Conservation (phyloP, 2,329 filamentous ascomycete species). For the Trichoderma polysporum region DNA sequence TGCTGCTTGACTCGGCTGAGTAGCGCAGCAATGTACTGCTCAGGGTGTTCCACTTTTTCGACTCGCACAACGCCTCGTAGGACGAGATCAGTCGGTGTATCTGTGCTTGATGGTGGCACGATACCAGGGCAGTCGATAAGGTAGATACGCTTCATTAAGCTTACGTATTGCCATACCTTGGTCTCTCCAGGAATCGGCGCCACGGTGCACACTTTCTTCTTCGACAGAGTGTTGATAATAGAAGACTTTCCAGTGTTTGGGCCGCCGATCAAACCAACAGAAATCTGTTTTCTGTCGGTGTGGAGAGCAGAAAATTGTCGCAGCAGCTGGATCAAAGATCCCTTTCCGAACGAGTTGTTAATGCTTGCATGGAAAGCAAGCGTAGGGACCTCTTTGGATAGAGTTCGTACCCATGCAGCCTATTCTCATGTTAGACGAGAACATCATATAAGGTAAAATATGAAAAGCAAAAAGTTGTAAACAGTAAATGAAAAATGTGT, state of each 20-base stretch:
- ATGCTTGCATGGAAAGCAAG: slow-evolving; percentile 93
- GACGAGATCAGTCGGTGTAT: slow-evolving; percentile 83
- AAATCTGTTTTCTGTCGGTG: slow-evolving; percentile 89
- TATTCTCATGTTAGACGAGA: slow-evolving; percentile 40
- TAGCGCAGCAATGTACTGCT: slow-evolving; percentile 89
- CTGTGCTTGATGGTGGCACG: slow-evolving; percentile 81
- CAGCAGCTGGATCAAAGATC: slow-evolving; percentile 85
- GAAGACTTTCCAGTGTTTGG: slow-evolving; percentile 96
- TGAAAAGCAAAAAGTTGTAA: not conserved
- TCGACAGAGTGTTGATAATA: slow-evolving; percentile 93
- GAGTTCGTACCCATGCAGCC: slow-evolving; percentile 87
- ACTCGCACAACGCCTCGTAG: slow-evolving; percentile 89
- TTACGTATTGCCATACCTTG: slow-evolving; percentile 98
- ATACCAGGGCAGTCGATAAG: slow-evolving; percentile 97
- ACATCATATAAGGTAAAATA: not conserved
- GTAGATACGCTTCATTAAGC: slow-evolving; percentile 84
- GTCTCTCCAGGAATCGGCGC: slow-evolving; percentile 96
- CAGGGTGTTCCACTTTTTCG: slow-evolving; percentile 93
- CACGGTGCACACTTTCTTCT: slow-evolving; percentile 91
- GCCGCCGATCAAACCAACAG: slow-evolving; percentile 74
- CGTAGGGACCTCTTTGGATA: slow-evolving; percentile 91
- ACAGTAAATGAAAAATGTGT: slow-evolving; percentile 53
- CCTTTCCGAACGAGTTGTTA: slow-evolving; percentile 96
- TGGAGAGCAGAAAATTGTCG: slow-evolving; percentile 91
- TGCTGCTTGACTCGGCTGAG: slow-evolving; percentile 77